Conservation (phyloP, 257 asterid genomes). For the Lavandula angustifolia region DNA sequence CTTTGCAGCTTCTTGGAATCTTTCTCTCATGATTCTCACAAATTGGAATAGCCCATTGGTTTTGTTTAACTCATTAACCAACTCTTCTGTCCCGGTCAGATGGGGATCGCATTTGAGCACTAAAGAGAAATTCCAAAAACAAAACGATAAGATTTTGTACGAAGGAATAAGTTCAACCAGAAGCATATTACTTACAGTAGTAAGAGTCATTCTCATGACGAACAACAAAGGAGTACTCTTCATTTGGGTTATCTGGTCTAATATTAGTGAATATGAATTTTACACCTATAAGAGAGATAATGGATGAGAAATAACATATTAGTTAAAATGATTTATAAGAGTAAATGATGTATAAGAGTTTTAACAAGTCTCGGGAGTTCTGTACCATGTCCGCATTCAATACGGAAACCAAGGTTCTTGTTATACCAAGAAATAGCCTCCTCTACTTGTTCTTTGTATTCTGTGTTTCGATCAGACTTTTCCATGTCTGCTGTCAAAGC, state of each 20-base stretch:
- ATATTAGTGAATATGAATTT: constrained; percentile 80
- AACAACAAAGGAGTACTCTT: constrained; percentile 71
- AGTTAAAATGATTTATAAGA: constrained; percentile 3
- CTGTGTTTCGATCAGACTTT: constrained; percentile 48
- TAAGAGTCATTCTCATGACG: constrained; percentile 74
- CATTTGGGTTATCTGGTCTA: constrained; percentile 49
- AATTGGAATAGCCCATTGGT: constrained; percentile 80
- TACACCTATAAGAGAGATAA: constrained; percentile 54
- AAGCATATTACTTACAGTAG: constrained; percentile 56
- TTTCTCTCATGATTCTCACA: constrained; percentile 78
- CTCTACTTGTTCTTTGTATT: constrained; percentile 62
- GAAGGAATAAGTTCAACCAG: constrained; percentile 17
- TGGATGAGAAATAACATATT: constrained; percentile 21
- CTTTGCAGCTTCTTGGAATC: constrained; percentile 67
- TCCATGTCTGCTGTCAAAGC: constrained; percentile 57
- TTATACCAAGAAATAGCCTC: constrained; percentile 91
- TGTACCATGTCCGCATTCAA: constrained; percentile 86
- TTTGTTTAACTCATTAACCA: constrained; percentile 61
- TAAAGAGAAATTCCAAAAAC: constrained; percentile 31
- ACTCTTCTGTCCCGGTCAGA: constrained; percentile 54
- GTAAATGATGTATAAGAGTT: constrained; percentile 4
- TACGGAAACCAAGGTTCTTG: constrained; percentile 79
- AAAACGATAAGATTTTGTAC: constrained; percentile 21
- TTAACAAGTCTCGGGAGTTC: constrained; percentile 22
- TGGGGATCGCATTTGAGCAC: constrained; percentile 76